phyloP scores from a whole-genome alignment of 179 eudicot genomes.

The Silene vulgaris region DNA sequence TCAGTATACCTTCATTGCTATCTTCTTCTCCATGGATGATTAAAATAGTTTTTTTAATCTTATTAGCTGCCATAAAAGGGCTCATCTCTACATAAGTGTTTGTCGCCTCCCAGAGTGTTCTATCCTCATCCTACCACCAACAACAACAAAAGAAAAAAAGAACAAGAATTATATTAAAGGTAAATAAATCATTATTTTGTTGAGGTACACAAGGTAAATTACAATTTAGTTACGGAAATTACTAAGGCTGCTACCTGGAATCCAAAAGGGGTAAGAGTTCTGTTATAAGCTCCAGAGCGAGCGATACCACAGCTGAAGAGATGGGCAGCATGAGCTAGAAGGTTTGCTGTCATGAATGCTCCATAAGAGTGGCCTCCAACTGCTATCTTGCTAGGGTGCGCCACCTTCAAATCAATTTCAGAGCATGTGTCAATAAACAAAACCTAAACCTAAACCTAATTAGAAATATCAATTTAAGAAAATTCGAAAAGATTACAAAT shows the following conservation, averaged over 20 bases:
- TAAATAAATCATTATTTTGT: neutral
- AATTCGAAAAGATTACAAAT: slow-evolving; percentile 20
- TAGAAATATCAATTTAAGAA: slow-evolving; percentile 3
- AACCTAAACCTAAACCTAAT: neutral
- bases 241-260: slow-evolving; percentile 57
- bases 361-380: slow-evolving; percentile 98
- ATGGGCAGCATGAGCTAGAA: slow-evolving; percentile 94
- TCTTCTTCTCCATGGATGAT: slow-evolving; percentile 98
- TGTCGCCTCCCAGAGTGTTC: slow-evolving; percentile 95
- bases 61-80: slow-evolving; percentile 90
- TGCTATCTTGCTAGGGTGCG: slow-evolving; percentile 87
- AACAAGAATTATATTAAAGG: neutral
- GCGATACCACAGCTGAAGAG: slow-evolving; percentile 93
- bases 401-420: slow-evolving; percentile 50
- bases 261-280: slow-evolving; percentile 97
- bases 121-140: slow-evolving; percentile 66
- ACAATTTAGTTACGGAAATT: neutral
- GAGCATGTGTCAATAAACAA: slow-evolving; percentile 7
- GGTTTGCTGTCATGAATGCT: slow-evolving; percentile 98
- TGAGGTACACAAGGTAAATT: neutral
- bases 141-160: neutral
- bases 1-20: slow-evolving; percentile 82
- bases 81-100: slow-evolving; percentile 82
- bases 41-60: slow-evolving; percentile 84
- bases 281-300: slow-evolving; percentile 94